Evolutionary conservation across 2,329 filamentous ascomycete genomes (phyloP), one percentile per base, ranked within the genome.

Genomic region (Calycina herbarum): DNA sequence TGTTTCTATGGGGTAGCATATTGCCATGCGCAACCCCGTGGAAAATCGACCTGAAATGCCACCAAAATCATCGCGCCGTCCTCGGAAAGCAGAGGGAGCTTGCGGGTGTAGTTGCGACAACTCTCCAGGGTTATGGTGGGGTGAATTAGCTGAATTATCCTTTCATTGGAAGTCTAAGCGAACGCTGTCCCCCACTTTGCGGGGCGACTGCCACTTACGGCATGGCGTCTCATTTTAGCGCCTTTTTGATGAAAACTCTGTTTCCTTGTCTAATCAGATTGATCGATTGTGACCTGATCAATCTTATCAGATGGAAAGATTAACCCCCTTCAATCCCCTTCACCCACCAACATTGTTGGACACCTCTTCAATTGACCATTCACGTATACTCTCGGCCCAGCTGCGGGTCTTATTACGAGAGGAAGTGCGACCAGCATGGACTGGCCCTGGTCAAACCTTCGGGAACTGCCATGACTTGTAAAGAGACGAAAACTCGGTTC

Each of bases 221-320:
- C 3, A 24, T 54, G 20, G 48, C 48, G 48, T 13, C 20, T 15
- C 2, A 5, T 3, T 24, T 24, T 24, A 11, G 20, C 48, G 20
- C 11, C 48, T 1, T 54, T 27, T 13, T 10, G 7, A 5, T 54
- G 48, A 54, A 54, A 54, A 54, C 20, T 54, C 20, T 13, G 38
- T 40, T 24, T 54, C 20, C 48, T 54, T 54, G 48, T 54, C 48
- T 54, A 54, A 54, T 54, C 48, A 54, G 45, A 51, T 51, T 20
- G 7, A 38, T 38, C 35, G 35, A 13, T 38, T 15, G 11, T 13
- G 20, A 54, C 13, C 48, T 54, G 48, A 51, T 51, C n/a, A 51
- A 54, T 27, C 20, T 54, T 24, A 54, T 54, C 48, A 27, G 48
- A 54, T 54, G 48, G 48, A 4, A 24, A 54, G 48, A 54, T 54